Conservation (phyloP, 768 basidiomycete genomes). For the Hirschioporus abietinus region DNA sequence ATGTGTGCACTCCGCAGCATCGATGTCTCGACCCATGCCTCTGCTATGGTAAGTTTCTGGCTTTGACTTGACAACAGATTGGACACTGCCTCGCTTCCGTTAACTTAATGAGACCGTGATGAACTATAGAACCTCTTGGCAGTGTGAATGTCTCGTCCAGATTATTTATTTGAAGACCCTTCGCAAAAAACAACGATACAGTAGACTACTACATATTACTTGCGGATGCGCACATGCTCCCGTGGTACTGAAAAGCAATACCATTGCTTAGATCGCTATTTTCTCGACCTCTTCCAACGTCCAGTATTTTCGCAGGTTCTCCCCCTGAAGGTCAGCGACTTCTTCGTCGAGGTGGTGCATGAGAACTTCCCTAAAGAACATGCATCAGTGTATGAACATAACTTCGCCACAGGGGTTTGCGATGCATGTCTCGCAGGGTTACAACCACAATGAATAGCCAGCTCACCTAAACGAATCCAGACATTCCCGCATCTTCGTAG, state of each 20-base stretch:
- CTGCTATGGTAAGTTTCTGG: neutral
- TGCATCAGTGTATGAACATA: neutral
- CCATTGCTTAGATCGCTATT: constrained; percentile 22
- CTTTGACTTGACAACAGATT: neutral
- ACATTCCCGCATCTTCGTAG: constrained; percentile 42
- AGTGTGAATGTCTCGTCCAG: too few species aligned
- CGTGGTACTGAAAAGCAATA: too few species aligned
- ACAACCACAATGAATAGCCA: too few species aligned
- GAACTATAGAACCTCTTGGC: too few species aligned
- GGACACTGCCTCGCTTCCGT: neutral
- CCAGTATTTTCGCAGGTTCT: constrained; percentile 51
- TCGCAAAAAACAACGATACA: too few species aligned
- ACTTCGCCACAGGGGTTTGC: neutral
- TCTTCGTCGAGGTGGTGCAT: constrained; percentile 19
- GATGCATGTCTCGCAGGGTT: too few species aligned
- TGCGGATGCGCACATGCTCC: too few species aligned
- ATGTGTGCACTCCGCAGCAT: neutral
- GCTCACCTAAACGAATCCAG: constrained; percentile 36
- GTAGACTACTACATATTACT: too few species aligned
- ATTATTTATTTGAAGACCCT: too few species aligned
- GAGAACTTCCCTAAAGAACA: constrained; percentile 8
- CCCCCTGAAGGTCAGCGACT: constrained; percentile 44
- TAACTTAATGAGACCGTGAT: too few species aligned
- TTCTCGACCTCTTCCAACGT: constrained; percentile 39
- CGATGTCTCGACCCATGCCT: neutral